Percentiles rank a stretch among this genome's conserved stretches.
These are phyloP conservation scores for Sapria himalayana DNA, from an alignment of 345 rosid genomes.

Conservation along the genomic window DNA sequence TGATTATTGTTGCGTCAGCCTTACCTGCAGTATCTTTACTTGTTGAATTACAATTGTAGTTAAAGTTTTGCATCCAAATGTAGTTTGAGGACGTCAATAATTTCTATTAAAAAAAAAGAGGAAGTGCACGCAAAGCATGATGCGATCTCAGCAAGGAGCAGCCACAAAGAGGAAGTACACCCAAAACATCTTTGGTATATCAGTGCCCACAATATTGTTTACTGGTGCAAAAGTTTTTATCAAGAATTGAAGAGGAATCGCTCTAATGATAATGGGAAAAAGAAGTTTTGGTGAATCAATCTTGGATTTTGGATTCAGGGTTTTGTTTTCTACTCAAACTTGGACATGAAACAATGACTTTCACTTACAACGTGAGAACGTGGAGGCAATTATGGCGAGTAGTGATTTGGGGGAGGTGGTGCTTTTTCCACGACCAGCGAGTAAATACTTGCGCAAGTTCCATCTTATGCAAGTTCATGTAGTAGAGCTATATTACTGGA, in stretches of 20 bases:
- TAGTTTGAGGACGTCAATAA: too few relatives aligned
- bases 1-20: too few relatives aligned
- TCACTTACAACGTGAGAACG: slow-evolving; percentile 8
- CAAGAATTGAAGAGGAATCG: slow-evolving; percentile 23
- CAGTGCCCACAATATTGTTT: slow-evolving; percentile 39
- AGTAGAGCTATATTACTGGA: slow-evolving; percentile 22
- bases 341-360: slow-evolving; percentile 15
- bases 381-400: too few relatives aligned
- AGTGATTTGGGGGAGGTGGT: too few relatives aligned
- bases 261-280: slow-evolving; percentile 15
- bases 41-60: too few relatives aligned
- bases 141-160: slow-evolving; percentile 12
- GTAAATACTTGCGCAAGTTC: too few relatives aligned
- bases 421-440: too few relatives aligned
- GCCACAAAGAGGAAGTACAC: slow-evolving; percentile 18
- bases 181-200: slow-evolving; percentile 33
- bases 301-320: slow-evolving; percentile 22
- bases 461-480: slow-evolving; percentile 12
- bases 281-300: slow-evolving; percentile 22
- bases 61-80: too few relatives aligned
- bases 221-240: slow-evolving; percentile 30
- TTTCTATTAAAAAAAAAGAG: too few relatives aligned
- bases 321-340: slow-evolving; percentile 21
- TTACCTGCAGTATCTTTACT: too few relatives aligned
- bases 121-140: slow-evolving; percentile 21